Base-by-base conservation (phyloP, 495 filamentous ascomycete genomes). In the Penicillium taxi region DNA sequence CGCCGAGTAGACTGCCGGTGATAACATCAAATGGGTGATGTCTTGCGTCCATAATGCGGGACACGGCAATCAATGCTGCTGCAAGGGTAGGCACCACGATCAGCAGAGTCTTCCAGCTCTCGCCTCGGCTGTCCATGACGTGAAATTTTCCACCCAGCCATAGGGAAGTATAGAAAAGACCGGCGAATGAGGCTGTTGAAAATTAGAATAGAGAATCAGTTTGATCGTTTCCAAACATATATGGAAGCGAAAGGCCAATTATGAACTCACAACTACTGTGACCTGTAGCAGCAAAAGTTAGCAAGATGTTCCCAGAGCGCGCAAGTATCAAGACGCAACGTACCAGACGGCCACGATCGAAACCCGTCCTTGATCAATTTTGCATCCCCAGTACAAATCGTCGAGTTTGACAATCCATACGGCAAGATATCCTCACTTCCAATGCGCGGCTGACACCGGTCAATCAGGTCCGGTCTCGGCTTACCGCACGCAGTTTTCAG, bases 1-100 rank as follows among this genome's bases (percentile, higher is more conserved):
- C 47, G 3, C 84, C 84, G 29, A 89, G 75, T 2, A 82, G 50
- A 14, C 73, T 80, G 5, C 86, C 86, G 17, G 81, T 84, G 15
- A 94, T 67, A 27, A 93, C 87, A 41, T 94, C 87, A 59, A 94
- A 93, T 9, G 81, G 84, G 60, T 93, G 86, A 47, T 94, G 87
- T 6, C 86, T 73, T 50, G 82, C 86, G 52, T 94, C 87, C 70
- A 86, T 77, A 32, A 76, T 77, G 16, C 74, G 70, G 21, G 62
- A 64, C 20, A 72, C 69, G 5, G 74, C 73, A 24, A 78, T 64
- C 2, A 77, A 61, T 7, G 70, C 67, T 6, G 74, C 74, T 11
- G 50, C 73, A 16, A 78, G 58, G 21, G 66, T 64, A 6, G 74
- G 74, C 3, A 84, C 56, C 41, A 86, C 65, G 38, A 84, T 74